phyloP scores from a whole-genome alignment of 768 basidiomycete genomes.

The Sporobolomyces roseus region DNA sequence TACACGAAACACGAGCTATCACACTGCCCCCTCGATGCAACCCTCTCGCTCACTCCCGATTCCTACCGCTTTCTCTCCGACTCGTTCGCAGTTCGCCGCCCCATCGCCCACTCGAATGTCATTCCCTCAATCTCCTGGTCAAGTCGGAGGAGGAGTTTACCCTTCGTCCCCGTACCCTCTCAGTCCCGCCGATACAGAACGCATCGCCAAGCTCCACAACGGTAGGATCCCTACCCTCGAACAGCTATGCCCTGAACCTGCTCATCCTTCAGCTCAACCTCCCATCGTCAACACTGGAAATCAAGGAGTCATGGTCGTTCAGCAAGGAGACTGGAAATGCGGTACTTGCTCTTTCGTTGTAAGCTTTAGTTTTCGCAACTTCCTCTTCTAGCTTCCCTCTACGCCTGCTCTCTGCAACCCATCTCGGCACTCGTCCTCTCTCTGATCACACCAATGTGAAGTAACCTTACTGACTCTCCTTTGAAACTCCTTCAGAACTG shows the following conservation, averaged over 20 bases:
- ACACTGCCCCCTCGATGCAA: slow-evolving; percentile 4
- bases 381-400: background rate
- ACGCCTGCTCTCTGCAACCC: background rate
- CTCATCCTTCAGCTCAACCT: background rate
- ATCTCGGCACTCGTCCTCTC: no score
- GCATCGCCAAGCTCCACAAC: slow-evolving; percentile 33
- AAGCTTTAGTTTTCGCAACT: background rate
- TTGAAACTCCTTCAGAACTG: slow-evolving; percentile 34
- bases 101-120: slow-evolving; percentile 8
- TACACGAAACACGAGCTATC: background rate
- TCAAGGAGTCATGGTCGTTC: slow-evolving; percentile 35
- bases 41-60: slow-evolving; percentile 4
- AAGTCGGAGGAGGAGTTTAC: background rate
- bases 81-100: background rate
- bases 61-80: background rate
- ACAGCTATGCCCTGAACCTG: slow-evolving; percentile 26
- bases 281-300: slow-evolving; percentile 41
- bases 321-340: slow-evolving; percentile 37
- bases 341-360: slow-evolving; percentile 31
- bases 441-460: no score
- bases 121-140: background rate
- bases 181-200: slow-evolving; percentile 15
- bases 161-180: slow-evolving; percentile 17
- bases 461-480: no score
- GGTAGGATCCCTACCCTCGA: slow-evolving; percentile 29